Evolutionary conservation across 2,329 filamentous ascomycete species (phyloP).

Genomic region (Talaromyces piceae): DNA sequence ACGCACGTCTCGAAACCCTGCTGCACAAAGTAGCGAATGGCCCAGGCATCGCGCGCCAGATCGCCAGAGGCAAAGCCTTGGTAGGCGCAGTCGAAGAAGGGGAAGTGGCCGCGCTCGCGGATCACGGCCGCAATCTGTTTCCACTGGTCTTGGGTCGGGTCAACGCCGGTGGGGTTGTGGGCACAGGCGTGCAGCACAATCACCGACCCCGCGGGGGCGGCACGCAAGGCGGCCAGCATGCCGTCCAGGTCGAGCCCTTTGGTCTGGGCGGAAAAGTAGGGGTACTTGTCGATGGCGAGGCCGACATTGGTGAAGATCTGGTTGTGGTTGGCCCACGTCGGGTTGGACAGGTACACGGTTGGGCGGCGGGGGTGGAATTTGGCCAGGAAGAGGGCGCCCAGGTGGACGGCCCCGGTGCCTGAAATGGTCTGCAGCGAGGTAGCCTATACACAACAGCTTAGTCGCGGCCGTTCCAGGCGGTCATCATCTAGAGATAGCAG

Average conservation of each 20-base stretch:
- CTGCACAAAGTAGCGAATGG: constrained; percentile 89
- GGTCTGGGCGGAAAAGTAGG: constrained; percentile 85
- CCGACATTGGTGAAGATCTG: constrained; percentile 94
- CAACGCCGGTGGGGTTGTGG: constrained; percentile 96
- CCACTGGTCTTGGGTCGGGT: constrained; percentile 92
- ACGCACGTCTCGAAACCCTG: constrained; percentile 70
- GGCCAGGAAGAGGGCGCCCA: constrained; percentile 86
- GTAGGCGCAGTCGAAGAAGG: constrained; percentile 97
- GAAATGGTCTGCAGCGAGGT: constrained; percentile 90
- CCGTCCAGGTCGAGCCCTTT: constrained; percentile 88
- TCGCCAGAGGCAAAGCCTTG: constrained; percentile 95
- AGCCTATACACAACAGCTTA: constrained; percentile 39
- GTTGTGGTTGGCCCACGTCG: constrained; percentile 98
- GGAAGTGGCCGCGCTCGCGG: constrained; percentile 74
- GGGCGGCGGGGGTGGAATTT: constrained; percentile 72
- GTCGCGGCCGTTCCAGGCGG: not conserved
- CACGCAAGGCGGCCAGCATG: constrained; percentile 65
- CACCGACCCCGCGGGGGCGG: constrained; percentile 71
- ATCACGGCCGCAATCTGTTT: constrained; percentile 76
- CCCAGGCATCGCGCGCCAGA: constrained; percentile 74
- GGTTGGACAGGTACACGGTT: constrained; percentile 82
- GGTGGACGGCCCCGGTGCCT: constrained; percentile 88
- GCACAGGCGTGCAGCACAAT: constrained; percentile 92
- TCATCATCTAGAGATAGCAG: no score
- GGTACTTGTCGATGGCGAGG: constrained; percentile 72